Conservation (phyloP, 306 rosid genomes). For the Vigna hirtella region DNA sequence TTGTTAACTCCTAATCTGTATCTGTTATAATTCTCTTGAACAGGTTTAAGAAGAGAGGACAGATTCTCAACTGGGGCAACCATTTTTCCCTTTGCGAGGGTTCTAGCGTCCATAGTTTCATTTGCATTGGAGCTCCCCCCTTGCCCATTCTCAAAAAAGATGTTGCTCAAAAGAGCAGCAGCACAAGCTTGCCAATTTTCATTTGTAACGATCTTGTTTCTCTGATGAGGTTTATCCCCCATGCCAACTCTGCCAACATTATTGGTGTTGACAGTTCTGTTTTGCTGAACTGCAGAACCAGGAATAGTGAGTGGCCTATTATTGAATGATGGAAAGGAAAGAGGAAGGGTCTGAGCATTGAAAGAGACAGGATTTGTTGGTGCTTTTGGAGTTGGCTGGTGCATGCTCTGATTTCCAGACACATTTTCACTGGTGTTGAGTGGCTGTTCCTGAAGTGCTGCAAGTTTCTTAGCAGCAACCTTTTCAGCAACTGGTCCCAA, state of each 20-base stretch:
- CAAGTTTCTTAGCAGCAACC: background rate
- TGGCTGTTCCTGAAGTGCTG: background rate
- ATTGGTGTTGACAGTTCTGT: background rate
- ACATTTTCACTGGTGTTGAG: background rate
- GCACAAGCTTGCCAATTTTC: conserved; percentile 5
- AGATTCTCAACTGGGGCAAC: background rate
- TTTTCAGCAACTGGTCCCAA: background rate
- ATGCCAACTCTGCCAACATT: background rate
- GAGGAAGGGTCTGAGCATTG: background rate
- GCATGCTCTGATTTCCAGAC: no score
- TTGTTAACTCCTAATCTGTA: no score
- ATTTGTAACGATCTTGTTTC: background rate
- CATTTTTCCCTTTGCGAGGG: background rate
- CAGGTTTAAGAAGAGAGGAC: background rate
- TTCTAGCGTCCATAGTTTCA: background rate
- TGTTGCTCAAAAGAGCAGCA: conserved; percentile 28
- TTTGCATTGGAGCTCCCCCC: background rate
- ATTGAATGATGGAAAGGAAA: background rate
- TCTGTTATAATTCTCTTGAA: background rate
- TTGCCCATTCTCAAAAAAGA: background rate
- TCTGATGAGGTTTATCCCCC: background rate
- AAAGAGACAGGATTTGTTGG: background rate
- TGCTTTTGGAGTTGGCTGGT: background rate
- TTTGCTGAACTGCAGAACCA: background rate
- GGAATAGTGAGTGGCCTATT: conserved; percentile 3